Evolutionary conservation across 371 early-diverging fungal species (phyloP).

Genomic region (Mucor velutinosus): DNA sequence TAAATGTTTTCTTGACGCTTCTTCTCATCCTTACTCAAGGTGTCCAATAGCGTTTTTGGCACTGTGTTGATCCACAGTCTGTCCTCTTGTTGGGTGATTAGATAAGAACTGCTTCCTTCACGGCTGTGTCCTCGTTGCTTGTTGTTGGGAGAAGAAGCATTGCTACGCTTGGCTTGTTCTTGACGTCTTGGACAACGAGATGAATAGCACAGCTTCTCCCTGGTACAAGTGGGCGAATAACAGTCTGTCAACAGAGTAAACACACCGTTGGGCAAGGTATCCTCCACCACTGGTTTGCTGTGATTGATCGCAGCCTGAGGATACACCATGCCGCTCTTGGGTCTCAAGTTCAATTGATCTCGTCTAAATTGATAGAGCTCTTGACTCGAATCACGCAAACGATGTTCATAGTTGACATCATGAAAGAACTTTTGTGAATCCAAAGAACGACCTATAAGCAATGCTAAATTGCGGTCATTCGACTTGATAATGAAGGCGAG

Average conservation of each 20-base stretch:
- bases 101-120: slow-evolving; percentile 22
- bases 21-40: slow-evolving; percentile 72
- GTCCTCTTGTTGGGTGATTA: slow-evolving; percentile 23
- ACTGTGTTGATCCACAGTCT: slow-evolving; percentile 66
- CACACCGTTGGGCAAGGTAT: slow-evolving; percentile 73
- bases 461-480: slow-evolving; percentile 82
- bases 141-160: neutral
- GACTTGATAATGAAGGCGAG: slow-evolving; percentile 74
- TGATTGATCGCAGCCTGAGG: neutral
- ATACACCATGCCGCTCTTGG: slow-evolving; percentile 8
- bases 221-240: slow-evolving; percentile 76
- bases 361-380: slow-evolving; percentile 81
- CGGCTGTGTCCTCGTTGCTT: slow-evolving; percentile 13
- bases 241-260: slow-evolving; percentile 88
- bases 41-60: slow-evolving; percentile 72
- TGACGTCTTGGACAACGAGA: slow-evolving; percentile 73
- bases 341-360: slow-evolving; percentile 31
- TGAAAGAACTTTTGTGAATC: slow-evolving; percentile 89
- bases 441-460: slow-evolving; percentile 84
- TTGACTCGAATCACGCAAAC: slow-evolving; percentile 75
- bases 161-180: slow-evolving; percentile 19
- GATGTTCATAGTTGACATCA: slow-evolving; percentile 84
- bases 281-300: slow-evolving; percentile 26
- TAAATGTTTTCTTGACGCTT: slow-evolving; percentile 94
- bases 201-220: slow-evolving; percentile 83